Evolutionary conservation across 2,329 filamentous ascomycete genomes (phyloP), one percentile per base, ranked within the genome.

Genomic region (Fusarium sacchari): DNA sequence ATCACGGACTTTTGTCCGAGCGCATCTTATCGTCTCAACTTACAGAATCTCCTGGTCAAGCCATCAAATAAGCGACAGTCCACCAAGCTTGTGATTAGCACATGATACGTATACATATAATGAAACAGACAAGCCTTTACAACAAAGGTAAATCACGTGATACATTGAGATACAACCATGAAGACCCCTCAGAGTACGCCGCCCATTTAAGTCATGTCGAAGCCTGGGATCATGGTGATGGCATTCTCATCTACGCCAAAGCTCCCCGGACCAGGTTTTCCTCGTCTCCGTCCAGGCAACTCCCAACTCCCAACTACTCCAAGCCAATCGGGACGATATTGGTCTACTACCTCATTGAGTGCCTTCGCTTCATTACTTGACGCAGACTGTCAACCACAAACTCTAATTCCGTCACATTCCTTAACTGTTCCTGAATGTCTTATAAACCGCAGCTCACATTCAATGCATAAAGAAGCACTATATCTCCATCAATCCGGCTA

Each of bases 171-270:
- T 86, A 84, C 75, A 49, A 79, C 3, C 77, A 79, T 10, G 77
- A 79, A 11, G 83, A 84, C 67, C 85, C 86, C 58, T 57, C 57
- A n/a, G 67, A 72, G 13, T 85, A 82, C 67, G 75, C 79, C 37
- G 71, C 77, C 6, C 69, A 72, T 3, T 53, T 52, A 24, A 17
- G 68, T 24, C 55, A 72, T n/a, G 24, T 7, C 7, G 43, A 22
- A 22, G 36, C 50, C 17, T 86, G 84, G 84, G 74, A 63, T 9
- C 77, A 85, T 66, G 81, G 80, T 40, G 81, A 85, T 59, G 82
- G 81, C 40, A 78, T 82, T 42, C 43, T 85, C 8, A 80, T 83
- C 49, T 82, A 81, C 70, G 83, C 83, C 20, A 77, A 79, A 36
- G 78, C 81, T 9, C 77, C 80, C 0, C 78, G 5, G 81, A 82